Evolutionary conservation across 768 basidiomycete species (phyloP).

Genomic region (Lyophyllum shimeji): DNA sequence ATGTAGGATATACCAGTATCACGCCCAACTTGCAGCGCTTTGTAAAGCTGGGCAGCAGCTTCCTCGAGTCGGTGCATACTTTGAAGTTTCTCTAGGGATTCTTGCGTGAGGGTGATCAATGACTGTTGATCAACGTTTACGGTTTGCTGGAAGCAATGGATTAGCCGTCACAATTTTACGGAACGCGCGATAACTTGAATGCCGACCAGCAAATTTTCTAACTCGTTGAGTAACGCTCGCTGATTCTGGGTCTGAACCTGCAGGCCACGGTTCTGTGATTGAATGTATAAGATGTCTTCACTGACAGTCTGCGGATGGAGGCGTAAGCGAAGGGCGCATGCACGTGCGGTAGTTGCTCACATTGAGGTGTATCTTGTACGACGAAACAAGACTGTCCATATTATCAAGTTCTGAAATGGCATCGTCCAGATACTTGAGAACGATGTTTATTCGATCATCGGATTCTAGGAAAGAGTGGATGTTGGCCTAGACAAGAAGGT

Average conservation of each 20-base stretch:
- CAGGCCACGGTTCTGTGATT: constrained; percentile 93
- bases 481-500: constrained; percentile 65
- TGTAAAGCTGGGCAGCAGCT: constrained; percentile 88
- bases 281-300: constrained; percentile 95
- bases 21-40: constrained; percentile 85
- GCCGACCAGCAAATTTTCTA: constrained; percentile 77
- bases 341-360: constrained; percentile 42
- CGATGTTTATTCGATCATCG: constrained; percentile 85
- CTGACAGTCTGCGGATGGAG: constrained; percentile 69
- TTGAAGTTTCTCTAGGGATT: constrained; percentile 77
- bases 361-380: constrained; percentile 96
- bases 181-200: neutral
- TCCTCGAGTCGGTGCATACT: constrained; percentile 80
- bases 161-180: neutral
- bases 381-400: constrained; percentile 85
- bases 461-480: constrained; percentile 97
- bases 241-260: constrained; percentile 99
- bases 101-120: constrained; percentile 78
- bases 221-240: constrained; percentile 74
- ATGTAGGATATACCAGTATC: constrained; percentile 66
- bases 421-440: constrained; percentile 87
- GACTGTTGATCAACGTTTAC: constrained; percentile 87
- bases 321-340: neutral
- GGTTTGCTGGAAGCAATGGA: constrained; percentile 62
- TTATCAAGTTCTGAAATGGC: constrained; percentile 86